Evolutionary conservation across 1,284 basidiomycete species (phyloP).

Genomic region (Tremellales sp.): DNA sequence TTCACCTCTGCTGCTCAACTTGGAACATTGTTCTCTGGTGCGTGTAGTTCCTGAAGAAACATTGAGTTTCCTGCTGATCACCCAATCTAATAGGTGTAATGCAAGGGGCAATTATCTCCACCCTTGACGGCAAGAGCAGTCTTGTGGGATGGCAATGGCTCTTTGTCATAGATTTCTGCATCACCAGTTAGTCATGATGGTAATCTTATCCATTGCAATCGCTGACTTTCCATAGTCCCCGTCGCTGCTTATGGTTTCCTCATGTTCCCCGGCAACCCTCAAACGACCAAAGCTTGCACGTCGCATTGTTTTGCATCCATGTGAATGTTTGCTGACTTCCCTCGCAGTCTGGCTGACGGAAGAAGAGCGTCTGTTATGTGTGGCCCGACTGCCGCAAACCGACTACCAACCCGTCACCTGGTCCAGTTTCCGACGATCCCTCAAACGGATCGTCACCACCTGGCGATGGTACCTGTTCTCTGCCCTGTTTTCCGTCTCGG

Average conservation of each 20-base stretch:
- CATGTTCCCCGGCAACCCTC: slow-evolving; percentile 43
- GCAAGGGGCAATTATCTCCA: slow-evolving; percentile 37
- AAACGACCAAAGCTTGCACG: slow-evolving; percentile 36
- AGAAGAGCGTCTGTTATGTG: slow-evolving; percentile 32
- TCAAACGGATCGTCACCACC: slow-evolving; percentile 13
- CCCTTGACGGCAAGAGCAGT: slow-evolving; percentile 29
- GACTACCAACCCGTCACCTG: slow-evolving; percentile 32
- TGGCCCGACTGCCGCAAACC: slow-evolving; percentile 21
- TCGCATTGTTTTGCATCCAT: too few species aligned
- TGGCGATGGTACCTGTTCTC: slow-evolving; percentile 40
- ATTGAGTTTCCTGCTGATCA: too few species aligned
- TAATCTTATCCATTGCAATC: not conserved
- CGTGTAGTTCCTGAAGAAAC: too few species aligned
- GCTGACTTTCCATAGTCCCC: slow-evolving; percentile 16
- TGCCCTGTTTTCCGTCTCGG: slow-evolving; percentile 32
- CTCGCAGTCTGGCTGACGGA: slow-evolving; percentile 39
- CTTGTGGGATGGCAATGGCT: slow-evolving; percentile 32
- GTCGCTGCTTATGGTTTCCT: slow-evolving; percentile 40
- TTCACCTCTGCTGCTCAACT: slow-evolving; percentile 38
- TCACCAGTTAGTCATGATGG: slow-evolving; percentile 15
- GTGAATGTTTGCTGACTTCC: not conserved
- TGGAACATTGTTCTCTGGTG: slow-evolving; percentile 39
- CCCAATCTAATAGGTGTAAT: too few species aligned
- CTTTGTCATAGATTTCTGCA: slow-evolving; percentile 38
- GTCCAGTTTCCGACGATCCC: slow-evolving; percentile 18